These are phyloP conservation scores for Fusarium sp. DNA, from an alignment of 2,329 filamentous ascomycete species.

Conservation along the genomic window DNA sequence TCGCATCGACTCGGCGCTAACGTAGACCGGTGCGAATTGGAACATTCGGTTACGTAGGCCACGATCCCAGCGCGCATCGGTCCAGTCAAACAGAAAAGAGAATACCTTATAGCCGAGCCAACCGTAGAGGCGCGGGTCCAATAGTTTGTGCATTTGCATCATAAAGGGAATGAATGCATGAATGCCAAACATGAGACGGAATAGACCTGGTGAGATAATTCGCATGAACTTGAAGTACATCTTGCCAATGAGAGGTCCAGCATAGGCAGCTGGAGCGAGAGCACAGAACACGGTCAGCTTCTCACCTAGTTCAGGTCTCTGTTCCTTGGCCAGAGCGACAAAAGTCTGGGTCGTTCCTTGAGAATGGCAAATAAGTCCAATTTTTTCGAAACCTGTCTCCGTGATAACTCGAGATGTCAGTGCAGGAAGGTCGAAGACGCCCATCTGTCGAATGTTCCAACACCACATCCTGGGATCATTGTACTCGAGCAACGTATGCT, in stretches of 20 bases:
- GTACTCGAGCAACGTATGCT: constrained; percentile 78
- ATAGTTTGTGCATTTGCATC: constrained; percentile 81
- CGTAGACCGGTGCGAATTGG: constrained; percentile 91
- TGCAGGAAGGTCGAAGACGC: constrained; percentile 86
- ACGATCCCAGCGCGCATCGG: constrained; percentile 85
- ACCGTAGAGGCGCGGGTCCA: constrained; percentile 79
- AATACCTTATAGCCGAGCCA: constrained; percentile 90
- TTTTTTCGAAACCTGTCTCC: constrained; percentile 85
- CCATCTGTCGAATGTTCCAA: constrained; percentile 97
- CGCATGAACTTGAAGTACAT: constrained; percentile 95
- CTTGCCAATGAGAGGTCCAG: constrained; percentile 85
- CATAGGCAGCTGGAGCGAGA: constrained; percentile 90
- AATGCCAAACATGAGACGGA: constrained; percentile 88
- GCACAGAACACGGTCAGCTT: constrained; percentile 92
- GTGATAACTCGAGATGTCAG: constrained; percentile 82
- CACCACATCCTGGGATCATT: constrained; percentile 93
- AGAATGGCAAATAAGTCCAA: constrained; percentile 87
- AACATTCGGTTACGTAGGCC: constrained; percentile 86
- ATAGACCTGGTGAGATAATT: constrained; percentile 79
- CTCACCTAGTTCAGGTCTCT: constrained; percentile 84
- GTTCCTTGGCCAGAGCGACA: constrained; percentile 89
- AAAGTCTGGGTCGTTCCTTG: constrained; percentile 93
- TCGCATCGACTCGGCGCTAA: constrained; percentile 89
- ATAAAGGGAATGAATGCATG: constrained; percentile 95
- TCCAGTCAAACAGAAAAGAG: constrained; percentile 90